These are phyloP conservation scores for Metschnikowia matae DNA, from an alignment of 805 yeast genomes.

Conservation along the genomic window DNA sequence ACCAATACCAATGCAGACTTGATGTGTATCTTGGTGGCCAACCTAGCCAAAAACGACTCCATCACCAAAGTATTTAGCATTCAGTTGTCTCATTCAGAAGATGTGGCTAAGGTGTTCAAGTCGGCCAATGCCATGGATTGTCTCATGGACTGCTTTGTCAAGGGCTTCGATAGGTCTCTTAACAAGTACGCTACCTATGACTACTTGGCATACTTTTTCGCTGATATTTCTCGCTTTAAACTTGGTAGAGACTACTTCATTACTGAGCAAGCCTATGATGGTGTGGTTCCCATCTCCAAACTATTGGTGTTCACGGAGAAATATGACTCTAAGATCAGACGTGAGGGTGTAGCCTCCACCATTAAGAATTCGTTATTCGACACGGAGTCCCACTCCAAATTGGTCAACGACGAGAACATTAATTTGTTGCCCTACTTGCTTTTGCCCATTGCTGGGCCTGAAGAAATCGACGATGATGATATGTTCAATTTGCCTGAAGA, in stretches of 20 bases:
- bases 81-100: conserved; percentile 29
- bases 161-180: conserved; percentile 68
- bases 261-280: conserved; percentile 67
- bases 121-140: conserved; percentile 65
- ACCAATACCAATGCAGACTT: conserved; percentile 71
- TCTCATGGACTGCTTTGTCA: conserved; percentile 83
- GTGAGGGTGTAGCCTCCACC: conserved; percentile 91
- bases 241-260: conserved; percentile 76
- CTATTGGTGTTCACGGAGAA: conserved; percentile 78
- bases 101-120: conserved; percentile 47
- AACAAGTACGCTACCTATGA: conserved; percentile 75
- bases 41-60: conserved; percentile 73
- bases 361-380: conserved; percentile 88
- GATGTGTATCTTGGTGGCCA: conserved; percentile 78
- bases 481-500: conserved; percentile 85
- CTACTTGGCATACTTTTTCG: conserved; percentile 82
- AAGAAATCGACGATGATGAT: conserved; percentile 76
- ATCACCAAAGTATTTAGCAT: conserved; percentile 50
- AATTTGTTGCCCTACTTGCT: conserved; percentile 79
- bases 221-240: conserved; percentile 77
- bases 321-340: conserved; percentile 70
- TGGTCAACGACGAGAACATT: conserved; percentile 58
- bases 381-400: conserved; percentile 55
- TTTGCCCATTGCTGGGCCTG: conserved; percentile 77
- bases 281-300: conserved; percentile 75